Evolutionary conservation across 257 asterid species (phyloP).

Genomic region (Primulina tabacum): DNA sequence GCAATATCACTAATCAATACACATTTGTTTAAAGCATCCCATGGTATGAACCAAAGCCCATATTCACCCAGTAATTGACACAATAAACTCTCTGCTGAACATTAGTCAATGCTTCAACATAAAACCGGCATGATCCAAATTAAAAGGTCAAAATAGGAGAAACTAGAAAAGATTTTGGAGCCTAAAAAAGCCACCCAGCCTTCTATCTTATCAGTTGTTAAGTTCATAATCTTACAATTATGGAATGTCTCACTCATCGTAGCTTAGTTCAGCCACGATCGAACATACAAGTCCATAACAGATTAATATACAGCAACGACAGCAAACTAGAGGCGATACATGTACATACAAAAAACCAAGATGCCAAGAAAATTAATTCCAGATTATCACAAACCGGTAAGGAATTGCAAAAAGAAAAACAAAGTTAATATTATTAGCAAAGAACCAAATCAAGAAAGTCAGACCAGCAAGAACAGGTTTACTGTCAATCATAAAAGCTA

Average conservation of each 20-base stretch:
- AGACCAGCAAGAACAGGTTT: background rate
- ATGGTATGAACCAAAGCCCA: background rate
- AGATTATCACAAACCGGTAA: background rate
- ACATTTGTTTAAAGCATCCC: background rate
- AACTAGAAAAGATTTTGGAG: background rate
- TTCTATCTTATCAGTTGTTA: background rate
- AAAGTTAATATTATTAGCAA: background rate
- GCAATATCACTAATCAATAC: background rate
- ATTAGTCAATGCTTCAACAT: background rate
- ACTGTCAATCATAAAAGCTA: slow-evolving; percentile 12
- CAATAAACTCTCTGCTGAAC: background rate
- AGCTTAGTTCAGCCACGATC: background rate
- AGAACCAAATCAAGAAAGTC: slow-evolving; percentile 21
- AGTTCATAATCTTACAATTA: background rate
- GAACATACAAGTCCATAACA: background rate
- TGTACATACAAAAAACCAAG: background rate
- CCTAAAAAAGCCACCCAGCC: background rate
- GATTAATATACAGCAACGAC: background rate
- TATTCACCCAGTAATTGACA: background rate
- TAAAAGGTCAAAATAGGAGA: background rate
- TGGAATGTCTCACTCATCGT: too few relatives aligned
- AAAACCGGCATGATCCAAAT: background rate
- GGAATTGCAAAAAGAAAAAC: background rate
- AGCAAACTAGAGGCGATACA: background rate
- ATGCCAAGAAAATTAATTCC: too few relatives aligned